phyloP scores from a whole-genome alignment of 805 yeast species.

The Tanozyma kutaoensis region DNA sequence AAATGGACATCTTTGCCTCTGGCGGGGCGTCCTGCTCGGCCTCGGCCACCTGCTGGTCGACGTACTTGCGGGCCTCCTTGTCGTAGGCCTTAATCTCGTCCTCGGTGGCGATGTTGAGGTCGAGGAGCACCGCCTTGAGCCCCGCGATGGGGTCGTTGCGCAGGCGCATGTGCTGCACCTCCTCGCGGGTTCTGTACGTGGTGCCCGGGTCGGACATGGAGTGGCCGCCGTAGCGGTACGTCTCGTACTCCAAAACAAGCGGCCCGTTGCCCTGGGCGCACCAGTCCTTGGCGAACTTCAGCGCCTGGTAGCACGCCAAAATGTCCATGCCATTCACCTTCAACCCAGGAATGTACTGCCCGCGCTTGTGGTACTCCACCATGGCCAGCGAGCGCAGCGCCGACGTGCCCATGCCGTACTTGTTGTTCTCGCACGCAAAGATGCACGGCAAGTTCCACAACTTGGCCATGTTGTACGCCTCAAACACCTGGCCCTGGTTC shows the following conservation, averaged over 20 bases:
- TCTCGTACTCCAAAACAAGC: conserved; percentile 89
- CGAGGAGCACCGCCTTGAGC: conserved; percentile 75
- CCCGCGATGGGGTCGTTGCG: conserved; percentile 97
- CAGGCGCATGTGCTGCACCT: conserved; percentile 98
- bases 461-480: conserved; percentile 97
- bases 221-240: conserved; percentile 99
- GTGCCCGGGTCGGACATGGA: conserved; percentile 99
- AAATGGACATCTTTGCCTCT: conserved; percentile 85
- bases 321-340: conserved; percentile 99
- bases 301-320: conserved; percentile 88
- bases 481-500: conserved; percentile 98
- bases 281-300: conserved; percentile 97
- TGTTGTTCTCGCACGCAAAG: conserved; percentile 97
- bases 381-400: conserved; percentile 95
- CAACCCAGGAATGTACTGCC: conserved; percentile 98
- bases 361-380: conserved; percentile 96
- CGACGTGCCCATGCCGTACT: conserved; percentile 99
- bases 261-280: conserved; percentile 90
- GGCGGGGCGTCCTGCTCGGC: conserved; percentile 95
- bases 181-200: conserved; percentile 99
- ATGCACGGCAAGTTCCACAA: conserved; percentile 93
- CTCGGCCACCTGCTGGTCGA: conserved; percentile 85
- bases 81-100: conserved; percentile 90
- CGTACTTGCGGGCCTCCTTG: conserved; percentile 91
- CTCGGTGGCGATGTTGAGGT: conserved; percentile 78